Base-by-base conservation (phyloP, 768 basidiomycete species). In the Hericium coralloides region DNA sequence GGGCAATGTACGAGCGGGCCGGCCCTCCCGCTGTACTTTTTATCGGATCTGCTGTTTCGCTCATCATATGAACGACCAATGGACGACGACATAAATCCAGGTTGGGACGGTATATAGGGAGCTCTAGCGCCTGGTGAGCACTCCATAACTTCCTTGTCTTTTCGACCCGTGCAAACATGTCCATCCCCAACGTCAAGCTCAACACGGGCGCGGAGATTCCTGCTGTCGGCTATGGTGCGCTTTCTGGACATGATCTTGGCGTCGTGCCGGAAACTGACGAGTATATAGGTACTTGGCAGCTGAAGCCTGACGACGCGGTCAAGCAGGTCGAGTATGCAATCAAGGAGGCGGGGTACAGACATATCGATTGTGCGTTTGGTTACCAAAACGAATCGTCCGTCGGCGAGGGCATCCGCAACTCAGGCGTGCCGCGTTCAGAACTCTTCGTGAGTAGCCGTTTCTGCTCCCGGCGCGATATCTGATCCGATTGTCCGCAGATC, bases 261-360 rank as follows among this genome's bases (percentile, higher is more conserved):
- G 5, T 18, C 18, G 15, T 26, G 20, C 3, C 12, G 51, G 7
- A 23, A 14, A n/a, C 2, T 20, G 8, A 12, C 4, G 45, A 7
- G 2, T 50, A 31, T 22, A 31, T 52, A 85, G 89, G 89, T 15
- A 92, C 92, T n/a, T 92, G 89, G 89, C 85, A 89, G 69, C 83
- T 85, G 47, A 79, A 82, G 61, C 74, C 85, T 2, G 85, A 86
- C 52, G 84, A 91, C 60, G 90, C 89, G 37, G 72, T 74, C 12
- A 62, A 72, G 41, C 92, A 92, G 2, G 92, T 95, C 26, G 76
- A 77, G 55, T 78, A 79, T 62, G 91, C 91, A 1, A 70, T 95
- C 59, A 23, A 25, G 26, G 85, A 84, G 60, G 80, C 81, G 56
- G 91, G 90, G 7, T 92, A 92, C 73, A 78, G 79, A 68, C 89